Conservation (phyloP, 2,329 filamentous ascomycete species). For the Furcasterigmium sp. region DNA sequence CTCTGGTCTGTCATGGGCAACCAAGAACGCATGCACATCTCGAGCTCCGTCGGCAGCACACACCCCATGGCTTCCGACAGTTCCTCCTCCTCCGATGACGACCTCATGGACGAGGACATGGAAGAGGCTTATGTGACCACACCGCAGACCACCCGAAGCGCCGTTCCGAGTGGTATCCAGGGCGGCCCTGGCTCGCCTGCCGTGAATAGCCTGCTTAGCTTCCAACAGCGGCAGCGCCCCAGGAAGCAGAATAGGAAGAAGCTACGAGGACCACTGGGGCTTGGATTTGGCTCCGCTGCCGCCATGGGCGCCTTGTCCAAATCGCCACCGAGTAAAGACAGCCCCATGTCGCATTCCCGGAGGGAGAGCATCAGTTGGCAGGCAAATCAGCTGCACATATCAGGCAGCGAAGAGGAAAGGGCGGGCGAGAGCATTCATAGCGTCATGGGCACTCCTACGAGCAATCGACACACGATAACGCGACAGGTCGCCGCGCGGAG, state of each 20-base stretch:
- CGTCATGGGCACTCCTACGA: conserved; percentile 8
- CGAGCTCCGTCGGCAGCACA: conserved; percentile 73
- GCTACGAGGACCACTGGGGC: conserved; percentile 40
- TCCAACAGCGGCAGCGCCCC: conserved; percentile 71
- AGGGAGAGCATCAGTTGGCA: conserved; percentile 88
- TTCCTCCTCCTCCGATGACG: conserved; percentile 69
- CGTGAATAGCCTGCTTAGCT: conserved; percentile 73
- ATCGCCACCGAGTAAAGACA: conserved; percentile 61
- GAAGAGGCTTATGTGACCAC: conserved; percentile 80
- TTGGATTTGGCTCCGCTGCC: conserved; percentile 42
- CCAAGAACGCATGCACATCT: conserved; percentile 66
- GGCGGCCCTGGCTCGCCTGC: conserved; percentile 54
- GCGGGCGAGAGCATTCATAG: conserved; percentile 53
- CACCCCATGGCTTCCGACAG: conserved; percentile 71
- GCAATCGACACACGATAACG: conserved; percentile 60
- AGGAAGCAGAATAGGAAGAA: conserved; percentile 61
- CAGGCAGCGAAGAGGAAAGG: conserved; percentile 65
- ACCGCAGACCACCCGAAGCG: conserved; percentile 65
- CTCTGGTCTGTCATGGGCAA: conserved; percentile 67
- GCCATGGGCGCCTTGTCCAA: conserved; percentile 47
- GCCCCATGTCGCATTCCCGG: conserved; percentile 46
- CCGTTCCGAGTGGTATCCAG: conserved; percentile 42
- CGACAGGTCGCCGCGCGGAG: conserved; percentile 78
- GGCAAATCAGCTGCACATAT: conserved; percentile 81
- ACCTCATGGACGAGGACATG: conserved; percentile 67